Conservation (phyloP, 805 yeast genomes). For the Wickerhamomyces strasburgensis region DNA sequence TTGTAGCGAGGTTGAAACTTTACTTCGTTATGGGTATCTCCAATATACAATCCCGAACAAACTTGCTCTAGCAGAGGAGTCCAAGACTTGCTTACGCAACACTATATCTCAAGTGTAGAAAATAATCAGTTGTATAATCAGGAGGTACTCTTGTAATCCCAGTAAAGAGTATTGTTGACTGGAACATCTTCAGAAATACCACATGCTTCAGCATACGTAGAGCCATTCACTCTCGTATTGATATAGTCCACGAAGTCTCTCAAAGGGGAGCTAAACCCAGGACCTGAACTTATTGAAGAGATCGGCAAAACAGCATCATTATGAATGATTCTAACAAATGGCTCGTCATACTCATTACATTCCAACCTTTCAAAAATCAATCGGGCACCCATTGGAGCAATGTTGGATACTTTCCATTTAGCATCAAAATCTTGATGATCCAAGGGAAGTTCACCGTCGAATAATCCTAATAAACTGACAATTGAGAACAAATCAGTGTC, state of each 20-base stretch:
- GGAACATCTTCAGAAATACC: constrained; percentile 10
- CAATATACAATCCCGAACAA: no score
- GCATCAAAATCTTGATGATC: constrained; percentile 40
- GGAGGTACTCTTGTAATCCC: constrained; percentile 23
- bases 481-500: constrained; percentile 52
- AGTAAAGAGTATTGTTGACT: constrained; percentile 26
- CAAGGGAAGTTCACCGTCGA: constrained; percentile 35
- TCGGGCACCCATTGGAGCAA: constrained; percentile 51
- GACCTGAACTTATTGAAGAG: constrained; percentile 38
- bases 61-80: no score
- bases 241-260: constrained; percentile 22
- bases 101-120: no score
- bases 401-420: constrained; percentile 40
- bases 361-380: constrained; percentile 40
- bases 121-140: no score
- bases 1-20: no score
- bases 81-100: no score
- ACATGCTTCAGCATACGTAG: constrained; percentile 15
- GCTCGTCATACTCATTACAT: constrained; percentile 27
- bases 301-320: constrained; percentile 49
- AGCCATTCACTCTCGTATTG: constrained; percentile 10
- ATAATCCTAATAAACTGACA: constrained; percentile 44
- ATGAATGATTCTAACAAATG: constrained; percentile 37
- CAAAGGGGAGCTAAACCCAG: constrained; percentile 39
- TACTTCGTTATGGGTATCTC: no score